A percentile compares a stretch with the other conserved stretches of the same genome.
Evolutionary conservation across 179 eudicot genomes (phyloP).

Genomic region (Beta corolliflora): DNA sequence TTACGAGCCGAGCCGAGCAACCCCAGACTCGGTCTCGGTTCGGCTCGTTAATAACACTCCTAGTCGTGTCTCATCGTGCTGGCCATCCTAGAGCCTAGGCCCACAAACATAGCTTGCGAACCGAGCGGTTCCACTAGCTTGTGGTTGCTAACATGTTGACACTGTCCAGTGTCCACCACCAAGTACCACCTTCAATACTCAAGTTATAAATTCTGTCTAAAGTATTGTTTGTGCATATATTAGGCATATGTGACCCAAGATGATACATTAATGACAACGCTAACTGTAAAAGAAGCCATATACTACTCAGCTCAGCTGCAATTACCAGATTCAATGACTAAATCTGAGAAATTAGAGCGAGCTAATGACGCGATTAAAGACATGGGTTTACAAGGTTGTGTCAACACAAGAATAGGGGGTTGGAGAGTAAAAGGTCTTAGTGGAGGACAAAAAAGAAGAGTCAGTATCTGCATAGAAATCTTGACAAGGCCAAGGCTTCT

Average conservation of each 20-base stretch:
- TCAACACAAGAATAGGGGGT: constrained; percentile 70
- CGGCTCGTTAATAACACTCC: too few species aligned
- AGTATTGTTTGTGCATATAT: neutral
- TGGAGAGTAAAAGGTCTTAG: constrained; percentile 64
- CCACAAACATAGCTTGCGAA: too few species aligned
- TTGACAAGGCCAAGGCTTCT: constrained; percentile 67
- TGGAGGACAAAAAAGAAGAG: constrained; percentile 75
- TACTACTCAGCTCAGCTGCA: constrained; percentile 79
- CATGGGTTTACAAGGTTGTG: constrained; percentile 70
- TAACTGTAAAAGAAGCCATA: constrained; percentile 68
- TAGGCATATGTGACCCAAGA: constrained; percentile 88
- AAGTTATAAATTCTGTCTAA: neutral
- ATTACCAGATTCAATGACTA: constrained; percentile 59
- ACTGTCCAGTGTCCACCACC: too few species aligned
- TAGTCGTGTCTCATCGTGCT: too few species aligned
- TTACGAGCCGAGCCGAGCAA: too few species aligned
- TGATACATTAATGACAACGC: constrained; percentile 53
- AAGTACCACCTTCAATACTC: too few species aligned
- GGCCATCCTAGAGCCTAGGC: too few species aligned
- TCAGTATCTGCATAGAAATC: constrained; percentile 75
- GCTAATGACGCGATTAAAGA: constrained; percentile 59
- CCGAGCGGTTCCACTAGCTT: too few species aligned
- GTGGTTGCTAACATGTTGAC: too few species aligned
- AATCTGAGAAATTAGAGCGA: constrained; percentile 50
- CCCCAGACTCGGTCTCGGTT: too few species aligned